Conservation (phyloP, 2,329 filamentous ascomycete species). For the Pyrenophora graminea region DNA sequence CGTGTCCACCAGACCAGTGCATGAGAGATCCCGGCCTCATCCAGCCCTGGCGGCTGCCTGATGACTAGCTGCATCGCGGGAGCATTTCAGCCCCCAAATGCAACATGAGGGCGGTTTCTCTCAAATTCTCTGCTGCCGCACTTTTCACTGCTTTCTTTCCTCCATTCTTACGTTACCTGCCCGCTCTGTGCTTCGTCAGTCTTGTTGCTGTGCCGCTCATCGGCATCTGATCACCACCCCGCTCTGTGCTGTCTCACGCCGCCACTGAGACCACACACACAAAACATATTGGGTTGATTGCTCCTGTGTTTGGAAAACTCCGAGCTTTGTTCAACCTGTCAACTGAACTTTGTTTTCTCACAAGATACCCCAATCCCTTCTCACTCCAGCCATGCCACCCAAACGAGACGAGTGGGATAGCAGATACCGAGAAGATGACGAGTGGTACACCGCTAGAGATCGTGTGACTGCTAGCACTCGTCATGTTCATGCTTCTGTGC, state of each 20-base stretch:
- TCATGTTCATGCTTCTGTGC: constrained; percentile 30
- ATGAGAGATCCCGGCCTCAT: constrained; percentile 19
- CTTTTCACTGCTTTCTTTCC: constrained; percentile 17
- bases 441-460: constrained; percentile 31
- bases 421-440: constrained; percentile 33
- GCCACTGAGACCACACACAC: constrained; percentile 16
- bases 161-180: constrained; percentile 21
- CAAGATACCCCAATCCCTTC: neutral
- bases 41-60: constrained; percentile 33
- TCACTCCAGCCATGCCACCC: constrained; percentile 23
- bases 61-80: constrained; percentile 37
- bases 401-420: constrained; percentile 35
- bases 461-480: constrained; percentile 33
- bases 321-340: constrained; percentile 12
- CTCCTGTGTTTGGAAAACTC: constrained; percentile 7
- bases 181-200: constrained; percentile 25
- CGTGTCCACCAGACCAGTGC: constrained; percentile 30
- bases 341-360: neutral
- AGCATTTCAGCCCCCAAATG: constrained; percentile 31
- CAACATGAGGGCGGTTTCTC: constrained; percentile 18
- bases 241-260: constrained; percentile 20
- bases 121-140: constrained; percentile 28
- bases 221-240: constrained; percentile 21
- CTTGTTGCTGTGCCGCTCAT: constrained; percentile 28
- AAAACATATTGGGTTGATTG: constrained; percentile 13